Conservation (phyloP, 2,329 filamentous ascomycete species). For the Colletotrichum sp. region DNA sequence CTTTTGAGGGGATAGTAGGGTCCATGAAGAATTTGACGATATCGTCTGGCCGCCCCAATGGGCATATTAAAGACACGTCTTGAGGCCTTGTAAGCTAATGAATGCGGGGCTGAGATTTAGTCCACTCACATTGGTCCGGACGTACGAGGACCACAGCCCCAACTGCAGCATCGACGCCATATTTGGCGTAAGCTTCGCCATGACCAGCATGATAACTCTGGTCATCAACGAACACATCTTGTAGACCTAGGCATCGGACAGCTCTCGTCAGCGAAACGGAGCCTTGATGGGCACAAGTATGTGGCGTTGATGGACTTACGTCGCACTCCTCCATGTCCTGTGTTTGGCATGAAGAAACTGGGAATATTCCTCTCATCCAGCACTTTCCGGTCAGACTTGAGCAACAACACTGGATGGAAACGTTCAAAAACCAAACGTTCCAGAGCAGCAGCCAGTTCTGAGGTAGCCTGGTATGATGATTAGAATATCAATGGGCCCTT, state of each 20-base stretch:
- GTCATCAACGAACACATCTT: conserved; percentile 61
- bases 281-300: not conserved
- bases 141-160: conserved; percentile 66
- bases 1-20: too few species aligned
- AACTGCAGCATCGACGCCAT: conserved; percentile 58
- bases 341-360: not conserved
- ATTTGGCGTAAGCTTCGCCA: conserved; percentile 57
- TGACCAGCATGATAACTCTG: conserved; percentile 56
- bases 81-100: not conserved
- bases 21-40: too few species aligned
- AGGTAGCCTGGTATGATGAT: not conserved
- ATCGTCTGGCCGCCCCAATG: too few species aligned
- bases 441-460: not conserved
- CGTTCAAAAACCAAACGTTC: not conserved
- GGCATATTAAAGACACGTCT: not conserved
- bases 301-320: not conserved
- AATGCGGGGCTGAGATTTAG: accelerated
- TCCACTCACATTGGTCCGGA: conserved; percentile 70
- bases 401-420: not conserved
- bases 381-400: not conserved
- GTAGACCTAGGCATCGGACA: conserved; percentile 1
- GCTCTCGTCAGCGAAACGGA: not conserved
- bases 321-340: not conserved
- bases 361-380: conserved; percentile 5
- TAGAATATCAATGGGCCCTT: not conserved